Evolutionary conservation across 768 basidiomycete species (phyloP), one percentile per base, ranked within the genome.

Genomic region (Pleurotus pulmonarius): DNA sequence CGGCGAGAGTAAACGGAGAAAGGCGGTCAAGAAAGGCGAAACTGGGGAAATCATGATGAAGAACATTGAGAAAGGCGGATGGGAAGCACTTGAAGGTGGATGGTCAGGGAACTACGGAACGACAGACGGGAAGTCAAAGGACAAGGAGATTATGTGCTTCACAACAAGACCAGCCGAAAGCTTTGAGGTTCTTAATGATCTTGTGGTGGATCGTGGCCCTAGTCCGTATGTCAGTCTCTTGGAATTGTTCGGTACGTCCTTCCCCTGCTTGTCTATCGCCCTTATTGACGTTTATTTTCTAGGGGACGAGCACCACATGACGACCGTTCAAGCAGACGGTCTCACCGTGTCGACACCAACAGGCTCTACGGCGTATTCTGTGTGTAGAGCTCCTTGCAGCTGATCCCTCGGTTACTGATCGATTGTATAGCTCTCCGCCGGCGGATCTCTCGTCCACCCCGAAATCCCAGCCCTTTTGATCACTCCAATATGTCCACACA

Each of bases 241-340:
- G 59, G 97, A 99, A 71, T 80, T 99, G 12, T 99, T 99, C 64
- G 97, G 96, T 98, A 64, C 63, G 88, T 76, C 34, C 57, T 48
- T 9, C 22, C 49, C 49, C 39, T 41, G 39, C 58, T 5, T 18
- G 16, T n/a, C 43, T 58, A 43, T 46, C 13, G n/a, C 34, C 40
- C 52, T 38, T 26, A 16, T 15, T 52, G 46, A 58, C 67, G 62
- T 22, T 11, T 39, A 20, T 57, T 52, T 52, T 12, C 9, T 60
- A 98, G 96, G 94, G 58, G 97, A 99, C 67, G 96, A 99, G 61
- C 93, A 99, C 70, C 97, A 98, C 75, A 88, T 99, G 83, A 99
- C 97, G 1, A 99, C 97, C 2, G 97, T 98, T 2, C 97, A 98
- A 73, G 97, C 95, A 0, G 97, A 99, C 65, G 97, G 97, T 11